A percentile compares a stretch with the other conserved stretches of the same genome.
These are phyloP conservation scores for Leccinum truebloodii DNA, from an alignment of 768 basidiomycete species.

Conservation along the genomic window DNA sequence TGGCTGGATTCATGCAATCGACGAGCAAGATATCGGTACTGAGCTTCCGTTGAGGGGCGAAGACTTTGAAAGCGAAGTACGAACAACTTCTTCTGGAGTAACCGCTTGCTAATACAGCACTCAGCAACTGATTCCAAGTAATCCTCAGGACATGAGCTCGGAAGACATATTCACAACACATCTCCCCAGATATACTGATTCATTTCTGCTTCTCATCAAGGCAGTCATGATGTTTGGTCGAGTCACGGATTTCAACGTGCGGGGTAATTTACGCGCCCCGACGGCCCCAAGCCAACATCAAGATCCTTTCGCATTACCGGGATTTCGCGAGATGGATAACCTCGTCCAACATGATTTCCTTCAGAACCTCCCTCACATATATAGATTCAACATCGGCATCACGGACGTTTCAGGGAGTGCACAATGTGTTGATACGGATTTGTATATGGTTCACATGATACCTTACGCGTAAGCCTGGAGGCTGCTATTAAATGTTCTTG, in stretches of 20 bases:
- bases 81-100: slow-evolving; percentile 20
- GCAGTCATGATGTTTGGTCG: slow-evolving; percentile 82
- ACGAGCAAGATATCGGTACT: slow-evolving; percentile 82
- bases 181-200: slow-evolving; percentile 76
- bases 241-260: slow-evolving; percentile 84
- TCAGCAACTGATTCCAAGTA: slow-evolving; percentile 62
- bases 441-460: slow-evolving; percentile 85
- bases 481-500: slow-evolving; percentile 4
- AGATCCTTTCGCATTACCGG: slow-evolving; percentile 66
- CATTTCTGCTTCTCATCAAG: slow-evolving; percentile 80
- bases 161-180: slow-evolving; percentile 69
- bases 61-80: slow-evolving; percentile 77
- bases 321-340: slow-evolving; percentile 69
- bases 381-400: slow-evolving; percentile 62
- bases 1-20: slow-evolving; percentile 85
- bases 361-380: slow-evolving; percentile 66
- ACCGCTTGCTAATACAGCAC: slow-evolving; percentile 13
- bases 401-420: slow-evolving; percentile 56
- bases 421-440: slow-evolving; percentile 71
- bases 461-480: slow-evolving; percentile 71
- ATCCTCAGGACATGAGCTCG: slow-evolving; percentile 71
- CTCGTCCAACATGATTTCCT: slow-evolving; percentile 69
- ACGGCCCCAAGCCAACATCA: slow-evolving; percentile 69
- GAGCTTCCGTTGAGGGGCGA: slow-evolving; percentile 74
- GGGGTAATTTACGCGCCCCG: slow-evolving; percentile 67